phyloP scores from a whole-genome alignment of 208 protist species.

The Leishmania tarentolae region DNA sequence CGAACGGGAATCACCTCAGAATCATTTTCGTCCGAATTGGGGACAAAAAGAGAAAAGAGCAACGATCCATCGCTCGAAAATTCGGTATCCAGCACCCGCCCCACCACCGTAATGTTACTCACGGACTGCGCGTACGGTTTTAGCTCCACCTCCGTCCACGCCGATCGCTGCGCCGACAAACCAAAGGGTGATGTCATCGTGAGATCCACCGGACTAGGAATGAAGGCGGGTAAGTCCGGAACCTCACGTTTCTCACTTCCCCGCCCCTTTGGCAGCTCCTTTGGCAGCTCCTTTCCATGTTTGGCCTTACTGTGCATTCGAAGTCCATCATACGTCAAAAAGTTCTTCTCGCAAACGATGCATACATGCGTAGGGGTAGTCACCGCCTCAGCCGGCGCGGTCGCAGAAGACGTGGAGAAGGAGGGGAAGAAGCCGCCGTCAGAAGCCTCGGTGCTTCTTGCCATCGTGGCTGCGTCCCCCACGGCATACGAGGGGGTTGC shows the following conservation, averaged over 20 bases:
- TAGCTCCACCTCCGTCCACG: slow-evolving; percentile 79
- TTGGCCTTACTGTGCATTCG: slow-evolving; percentile 88
- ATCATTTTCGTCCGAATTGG: slow-evolving; percentile 25
- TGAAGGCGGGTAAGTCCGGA: slow-evolving; percentile 73
- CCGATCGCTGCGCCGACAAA: slow-evolving; percentile 13
- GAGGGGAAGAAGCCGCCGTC: not conserved
- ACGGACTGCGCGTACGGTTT: slow-evolving; percentile 67
- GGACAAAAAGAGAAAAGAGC: slow-evolving; percentile 64
- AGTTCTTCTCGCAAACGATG: slow-evolving; percentile 57
- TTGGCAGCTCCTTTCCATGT: slow-evolving; percentile 55
- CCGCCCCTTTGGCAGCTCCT: slow-evolving; percentile 43
- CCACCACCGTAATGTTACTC: slow-evolving; percentile 73
- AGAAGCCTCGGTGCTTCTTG: not conserved
- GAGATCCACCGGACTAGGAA: slow-evolving; percentile 89
- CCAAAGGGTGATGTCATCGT: slow-evolving; percentile 83
- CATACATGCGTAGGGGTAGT: slow-evolving; percentile 50
- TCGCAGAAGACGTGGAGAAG: not conserved
- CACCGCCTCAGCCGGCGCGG: slow-evolving; percentile 6
- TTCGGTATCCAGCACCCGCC: slow-evolving; percentile 49
- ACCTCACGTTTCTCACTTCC: slow-evolving; percentile 9
- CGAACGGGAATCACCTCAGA: slow-evolving; percentile 61
- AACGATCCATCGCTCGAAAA: slow-evolving; percentile 22
- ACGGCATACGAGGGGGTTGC: slow-evolving; percentile 16
- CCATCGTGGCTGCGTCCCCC: not conserved
- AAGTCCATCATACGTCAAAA: slow-evolving; percentile 60